Conservation (phyloP, 1,284 basidiomycete genomes). For the Phylloporus sp. region DNA sequence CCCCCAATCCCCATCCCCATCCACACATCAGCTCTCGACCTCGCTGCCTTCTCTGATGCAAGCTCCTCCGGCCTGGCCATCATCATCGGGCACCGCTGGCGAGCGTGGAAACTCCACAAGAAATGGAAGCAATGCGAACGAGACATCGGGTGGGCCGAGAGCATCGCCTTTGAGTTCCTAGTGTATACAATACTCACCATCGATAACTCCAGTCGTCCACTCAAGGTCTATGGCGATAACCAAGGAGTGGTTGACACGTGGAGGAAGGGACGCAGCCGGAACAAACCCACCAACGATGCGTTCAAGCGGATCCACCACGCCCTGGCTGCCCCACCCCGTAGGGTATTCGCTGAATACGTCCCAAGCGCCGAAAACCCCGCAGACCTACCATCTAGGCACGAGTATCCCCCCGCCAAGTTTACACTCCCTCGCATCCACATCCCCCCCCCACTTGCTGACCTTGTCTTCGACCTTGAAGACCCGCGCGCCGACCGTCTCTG, state of each 20-base stretch:
- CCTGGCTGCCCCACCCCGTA: neutral
- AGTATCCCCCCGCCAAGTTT: neutral
- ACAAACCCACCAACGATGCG: slow-evolving; percentile 17
- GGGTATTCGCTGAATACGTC: slow-evolving; percentile 39
- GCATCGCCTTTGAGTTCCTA: slow-evolving; percentile 44
- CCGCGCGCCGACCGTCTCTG: neutral
- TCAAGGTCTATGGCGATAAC: slow-evolving; percentile 43
- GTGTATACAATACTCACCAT: slow-evolving; percentile 19
- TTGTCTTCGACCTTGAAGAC: neutral
- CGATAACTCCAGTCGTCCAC: slow-evolving; percentile 34
- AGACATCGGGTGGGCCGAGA: no score
- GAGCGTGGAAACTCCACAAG: slow-evolving; percentile 9
- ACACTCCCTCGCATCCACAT: neutral
- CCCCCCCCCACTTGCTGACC: neutral
- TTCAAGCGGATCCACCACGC: slow-evolving; percentile 32
- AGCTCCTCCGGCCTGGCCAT: slow-evolving; percentile 12
- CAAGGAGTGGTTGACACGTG: slow-evolving; percentile 44
- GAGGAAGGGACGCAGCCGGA: slow-evolving; percentile 39
- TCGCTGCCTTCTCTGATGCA: slow-evolving; percentile 13
- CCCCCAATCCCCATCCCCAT: neutral
- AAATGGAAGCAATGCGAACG: neutral
- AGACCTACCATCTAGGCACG: neutral
- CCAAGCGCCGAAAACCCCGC: slow-evolving; percentile 2
- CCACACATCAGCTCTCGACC: neutral
- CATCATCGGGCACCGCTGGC: neutral